phyloP scores from a whole-genome alignment of 2,329 filamentous ascomycete species.

The Aspergillus calidoustus region DNA sequence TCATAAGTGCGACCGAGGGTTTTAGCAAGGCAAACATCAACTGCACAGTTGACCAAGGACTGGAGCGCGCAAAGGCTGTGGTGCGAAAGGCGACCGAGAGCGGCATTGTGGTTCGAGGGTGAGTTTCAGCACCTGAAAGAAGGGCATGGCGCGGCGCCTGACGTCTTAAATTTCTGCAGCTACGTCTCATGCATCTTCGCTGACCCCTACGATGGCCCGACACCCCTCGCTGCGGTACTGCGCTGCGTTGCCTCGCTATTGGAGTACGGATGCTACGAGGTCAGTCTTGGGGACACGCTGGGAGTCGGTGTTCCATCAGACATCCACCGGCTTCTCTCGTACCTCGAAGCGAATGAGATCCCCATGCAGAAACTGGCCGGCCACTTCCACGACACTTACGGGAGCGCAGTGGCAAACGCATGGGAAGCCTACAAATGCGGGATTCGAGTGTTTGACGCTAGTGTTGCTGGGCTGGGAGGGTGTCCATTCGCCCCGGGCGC shows the following conservation, averaged over 20 bases:
- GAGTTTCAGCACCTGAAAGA: neutral
- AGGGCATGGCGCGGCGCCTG: neutral
- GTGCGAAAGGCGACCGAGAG: slow-evolving; percentile 31
- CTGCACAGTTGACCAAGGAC: slow-evolving; percentile 44
- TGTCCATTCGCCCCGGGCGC: slow-evolving; percentile 86
- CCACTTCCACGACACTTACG: slow-evolving; percentile 90
- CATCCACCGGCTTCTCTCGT: slow-evolving; percentile 37
- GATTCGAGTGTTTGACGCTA: slow-evolving; percentile 77
- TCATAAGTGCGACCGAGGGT: slow-evolving; percentile 48
- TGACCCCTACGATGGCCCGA: slow-evolving; percentile 57
- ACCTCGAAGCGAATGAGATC: slow-evolving; percentile 56
- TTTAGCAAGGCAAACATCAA: slow-evolving; percentile 51
- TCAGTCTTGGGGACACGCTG: slow-evolving; percentile 87
- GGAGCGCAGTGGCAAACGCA: slow-evolving; percentile 81
- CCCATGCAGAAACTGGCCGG: slow-evolving; percentile 73
- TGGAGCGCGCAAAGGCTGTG: slow-evolving; percentile 40
- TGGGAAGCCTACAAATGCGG: slow-evolving; percentile 78
- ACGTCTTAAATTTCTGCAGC: slow-evolving; percentile 14
- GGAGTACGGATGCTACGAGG: slow-evolving; percentile 88
- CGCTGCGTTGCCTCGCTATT: slow-evolving; percentile 64
- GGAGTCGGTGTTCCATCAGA: slow-evolving; percentile 73
- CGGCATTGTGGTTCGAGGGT: slow-evolving; percentile 43
- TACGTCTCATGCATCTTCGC: slow-evolving; percentile 50
- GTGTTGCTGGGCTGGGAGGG: slow-evolving; percentile 79
- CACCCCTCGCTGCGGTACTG: slow-evolving; percentile 56